phyloP scores from a whole-genome alignment of 371 early-diverging fungal species.

The Mucor lusitanicus region DNA sequence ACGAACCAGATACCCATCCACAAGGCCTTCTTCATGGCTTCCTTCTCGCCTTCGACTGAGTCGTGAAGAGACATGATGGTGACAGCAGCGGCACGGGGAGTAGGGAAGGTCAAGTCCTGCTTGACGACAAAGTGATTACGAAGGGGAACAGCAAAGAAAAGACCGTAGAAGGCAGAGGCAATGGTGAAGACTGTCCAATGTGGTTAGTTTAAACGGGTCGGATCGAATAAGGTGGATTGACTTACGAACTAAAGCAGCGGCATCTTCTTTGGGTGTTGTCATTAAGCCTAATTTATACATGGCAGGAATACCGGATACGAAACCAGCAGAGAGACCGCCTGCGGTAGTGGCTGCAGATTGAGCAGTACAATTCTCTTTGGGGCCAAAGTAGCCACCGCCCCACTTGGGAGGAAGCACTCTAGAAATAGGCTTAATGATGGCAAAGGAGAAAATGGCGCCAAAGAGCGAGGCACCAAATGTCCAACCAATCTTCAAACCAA shows the following conservation, averaged over 20 bases:
- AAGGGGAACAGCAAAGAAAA: constrained; percentile 78
- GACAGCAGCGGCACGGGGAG: constrained; percentile 70
- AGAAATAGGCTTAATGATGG: constrained; percentile 65
- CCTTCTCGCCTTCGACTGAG: constrained; percentile 42
- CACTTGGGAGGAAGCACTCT: constrained; percentile 39
- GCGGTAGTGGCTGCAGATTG: constrained; percentile 74
- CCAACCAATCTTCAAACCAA: constrained; percentile 75
- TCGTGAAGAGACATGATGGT: constrained; percentile 69
- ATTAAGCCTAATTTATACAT: constrained; percentile 68
- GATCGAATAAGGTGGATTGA: constrained; percentile 3
- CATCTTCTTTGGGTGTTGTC: constrained; percentile 50
- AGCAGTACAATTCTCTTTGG: constrained; percentile 70
- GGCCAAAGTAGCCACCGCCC: constrained; percentile 70
- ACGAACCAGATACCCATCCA: constrained; percentile 56
- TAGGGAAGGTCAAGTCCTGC: constrained; percentile 71
- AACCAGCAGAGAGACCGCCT: constrained; percentile 72
- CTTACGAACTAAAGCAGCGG: constrained; percentile 43
- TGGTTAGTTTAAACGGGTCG: not conserved
- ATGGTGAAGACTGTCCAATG: constrained; percentile 48
- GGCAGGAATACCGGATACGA: constrained; percentile 73
- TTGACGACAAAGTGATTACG: constrained; percentile 72
- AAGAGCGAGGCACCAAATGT: constrained; percentile 73
- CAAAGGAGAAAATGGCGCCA: constrained; percentile 73
- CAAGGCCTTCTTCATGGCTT: constrained; percentile 45
- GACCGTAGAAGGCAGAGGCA: constrained; percentile 70